A percentile compares a stretch with the other conserved stretches of the same genome.
These are phyloP conservation scores for Monosporascus sp. DNA, from an alignment of 2,329 filamentous ascomycete genomes.

Conservation along the genomic window DNA sequence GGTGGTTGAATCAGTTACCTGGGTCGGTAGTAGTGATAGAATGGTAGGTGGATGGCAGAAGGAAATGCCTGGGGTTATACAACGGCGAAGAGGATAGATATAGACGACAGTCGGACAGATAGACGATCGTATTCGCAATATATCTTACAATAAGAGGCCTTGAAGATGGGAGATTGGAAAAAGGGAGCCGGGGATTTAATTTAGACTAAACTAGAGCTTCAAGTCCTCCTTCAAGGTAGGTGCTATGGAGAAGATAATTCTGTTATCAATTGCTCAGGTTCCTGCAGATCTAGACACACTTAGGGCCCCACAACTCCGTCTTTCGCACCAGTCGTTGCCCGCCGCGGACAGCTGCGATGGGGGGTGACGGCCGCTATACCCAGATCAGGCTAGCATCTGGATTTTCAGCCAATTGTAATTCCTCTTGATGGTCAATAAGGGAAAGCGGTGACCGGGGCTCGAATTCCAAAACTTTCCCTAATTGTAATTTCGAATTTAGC, in stretches of 20 bases:
- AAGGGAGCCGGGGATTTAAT: neutral
- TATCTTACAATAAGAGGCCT: neutral
- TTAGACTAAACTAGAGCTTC: neutral
- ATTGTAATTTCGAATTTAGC: neutral
- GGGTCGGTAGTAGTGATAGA: neutral
- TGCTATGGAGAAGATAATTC: too few species aligned
- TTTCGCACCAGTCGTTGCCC: too few species aligned
- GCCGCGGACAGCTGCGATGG: neutral
- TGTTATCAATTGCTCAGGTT: too few species aligned
- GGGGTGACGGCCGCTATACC: neutral
- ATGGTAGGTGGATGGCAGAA: neutral
- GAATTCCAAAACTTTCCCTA: neutral
- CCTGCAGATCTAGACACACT: too few species aligned
- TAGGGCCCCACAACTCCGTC: too few species aligned
- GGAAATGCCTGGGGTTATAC: neutral
- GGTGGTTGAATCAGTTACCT: neutral
- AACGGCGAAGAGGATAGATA: neutral
- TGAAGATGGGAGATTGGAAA: neutral
- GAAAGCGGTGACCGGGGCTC: neutral
- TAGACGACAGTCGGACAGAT: neutral
- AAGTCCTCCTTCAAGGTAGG: neutral
- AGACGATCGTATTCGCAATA: neutral
- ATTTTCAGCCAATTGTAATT: neutral
- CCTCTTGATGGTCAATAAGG: neutral
- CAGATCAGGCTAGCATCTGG: neutral